Conservation (phyloP, 306 rosid species). For the Cicer pinnatifidum region DNA sequence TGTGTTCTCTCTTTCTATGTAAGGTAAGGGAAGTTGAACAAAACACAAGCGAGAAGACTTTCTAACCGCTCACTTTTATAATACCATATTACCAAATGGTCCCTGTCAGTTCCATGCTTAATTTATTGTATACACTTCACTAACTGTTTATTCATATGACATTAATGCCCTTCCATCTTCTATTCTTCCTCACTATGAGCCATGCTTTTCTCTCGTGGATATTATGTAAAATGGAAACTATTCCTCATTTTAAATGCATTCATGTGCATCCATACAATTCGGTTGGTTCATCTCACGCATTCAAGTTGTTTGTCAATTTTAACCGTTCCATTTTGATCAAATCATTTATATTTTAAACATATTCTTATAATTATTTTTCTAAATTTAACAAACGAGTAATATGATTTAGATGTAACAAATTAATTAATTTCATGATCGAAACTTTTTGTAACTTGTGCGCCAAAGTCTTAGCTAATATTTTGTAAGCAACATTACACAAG, state of each 20-base stretch:
- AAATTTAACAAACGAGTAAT: background rate
- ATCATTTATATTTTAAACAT: background rate
- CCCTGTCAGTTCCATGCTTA: constrained; percentile 46
- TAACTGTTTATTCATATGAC: constrained; percentile 49
- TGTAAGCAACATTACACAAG: no score
- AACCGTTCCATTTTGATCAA: background rate
- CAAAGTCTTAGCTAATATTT: no score
- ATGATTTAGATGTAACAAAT: background rate
- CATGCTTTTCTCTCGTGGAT: constrained; percentile 34
- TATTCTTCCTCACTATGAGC: no score
- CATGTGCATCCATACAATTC: constrained; percentile 26
- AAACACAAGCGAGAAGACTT: constrained; percentile 58
- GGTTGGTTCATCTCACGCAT: background rate
- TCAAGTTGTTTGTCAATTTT: background rate
- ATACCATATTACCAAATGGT: constrained; percentile 60
- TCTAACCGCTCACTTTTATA: constrained; percentile 58
- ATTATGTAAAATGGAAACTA: constrained; percentile 40
- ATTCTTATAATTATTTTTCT: background rate
- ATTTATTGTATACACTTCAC: constrained; percentile 36
- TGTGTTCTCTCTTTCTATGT: constrained; percentile 42
- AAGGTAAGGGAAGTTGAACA: constrained; percentile 77
- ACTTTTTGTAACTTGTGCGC: no score
- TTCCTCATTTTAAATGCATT: constrained; percentile 31
- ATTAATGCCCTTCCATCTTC: constrained; percentile 34
- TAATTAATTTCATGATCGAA: background rate